A percentile compares a stretch with the other conserved stretches of the same genome.
phyloP scores from a whole-genome alignment of 345 rosid genomes.

The Firmiana major region DNA sequence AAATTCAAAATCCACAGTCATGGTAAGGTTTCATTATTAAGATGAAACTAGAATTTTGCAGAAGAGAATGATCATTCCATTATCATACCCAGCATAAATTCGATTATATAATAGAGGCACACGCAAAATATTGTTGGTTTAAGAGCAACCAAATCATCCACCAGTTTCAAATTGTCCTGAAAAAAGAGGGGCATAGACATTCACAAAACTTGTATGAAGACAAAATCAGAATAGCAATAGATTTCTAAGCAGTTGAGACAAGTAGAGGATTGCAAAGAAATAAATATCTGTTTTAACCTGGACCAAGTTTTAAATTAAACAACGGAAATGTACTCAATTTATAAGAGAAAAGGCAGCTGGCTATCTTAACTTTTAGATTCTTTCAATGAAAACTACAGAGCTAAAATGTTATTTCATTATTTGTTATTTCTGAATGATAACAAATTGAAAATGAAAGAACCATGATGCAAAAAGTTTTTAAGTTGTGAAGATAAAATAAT shows the following conservation, averaged over 20 bases:
- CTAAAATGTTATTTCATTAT: too few species aligned
- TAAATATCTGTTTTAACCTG: background rate
- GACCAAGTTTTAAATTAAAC: background rate
- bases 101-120: slow-evolving; percentile 91
- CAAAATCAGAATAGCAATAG: background rate
- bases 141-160: slow-evolving; percentile 77
- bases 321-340: background rate
- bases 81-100: slow-evolving; percentile 69
- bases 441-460: too few species aligned
- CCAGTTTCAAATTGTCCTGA: slow-evolving; percentile 80
- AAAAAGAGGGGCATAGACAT: slow-evolving; percentile 8
- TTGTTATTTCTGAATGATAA: too few species aligned
- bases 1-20: too few species aligned
- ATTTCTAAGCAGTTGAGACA: background rate
- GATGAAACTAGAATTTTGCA: too few species aligned
- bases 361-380: too few species aligned
- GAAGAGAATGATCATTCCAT: too few species aligned
- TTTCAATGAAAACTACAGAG: too few species aligned
- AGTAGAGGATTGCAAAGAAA: background rate
- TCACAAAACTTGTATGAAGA: background rate
- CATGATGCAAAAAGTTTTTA: too few species aligned
- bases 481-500: too few species aligned
- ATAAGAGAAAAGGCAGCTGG: too few species aligned
- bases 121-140: slow-evolving; percentile 82
- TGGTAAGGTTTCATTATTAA: too few species aligned